A percentile compares a stretch with the other conserved stretches of the same genome.
Evolutionary conservation across 768 basidiomycete genomes (phyloP).

Genomic region (Strobilomyces dryophilus): DNA sequence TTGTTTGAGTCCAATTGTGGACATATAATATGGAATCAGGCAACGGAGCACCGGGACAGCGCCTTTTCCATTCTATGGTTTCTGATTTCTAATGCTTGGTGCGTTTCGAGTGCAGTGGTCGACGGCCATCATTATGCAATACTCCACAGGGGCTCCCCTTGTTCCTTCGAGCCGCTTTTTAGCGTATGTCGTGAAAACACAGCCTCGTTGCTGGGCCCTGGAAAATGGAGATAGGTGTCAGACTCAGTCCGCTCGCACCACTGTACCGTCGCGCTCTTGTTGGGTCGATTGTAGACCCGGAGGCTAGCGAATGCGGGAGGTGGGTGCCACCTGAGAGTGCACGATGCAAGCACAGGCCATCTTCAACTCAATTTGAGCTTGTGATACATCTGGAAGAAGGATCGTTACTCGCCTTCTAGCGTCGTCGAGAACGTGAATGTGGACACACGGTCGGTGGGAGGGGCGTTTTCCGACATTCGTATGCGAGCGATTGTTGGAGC

Average conservation of each 20-base stretch:
- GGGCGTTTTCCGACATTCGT: no score
- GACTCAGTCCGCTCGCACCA: neutral
- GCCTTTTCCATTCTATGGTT: constrained; percentile 4
- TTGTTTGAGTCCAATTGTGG: neutral
- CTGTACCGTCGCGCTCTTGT: neutral
- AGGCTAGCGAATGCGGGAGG: neutral
- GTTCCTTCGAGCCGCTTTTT: neutral
- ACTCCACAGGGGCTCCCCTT: neutral
- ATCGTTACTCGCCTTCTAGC: no score
- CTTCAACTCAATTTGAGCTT: no score
- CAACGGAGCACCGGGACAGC: neutral
- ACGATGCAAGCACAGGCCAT: neutral
- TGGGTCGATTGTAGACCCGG: neutral
- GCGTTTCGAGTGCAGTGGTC: neutral
- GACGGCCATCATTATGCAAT: neutral
- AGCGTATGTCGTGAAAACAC: neutral
- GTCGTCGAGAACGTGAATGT: no score
- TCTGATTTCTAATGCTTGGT: neutral
- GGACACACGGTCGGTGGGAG: no score
- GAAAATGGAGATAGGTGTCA: neutral
- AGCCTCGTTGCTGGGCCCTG: neutral
- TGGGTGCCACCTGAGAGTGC: neutral
- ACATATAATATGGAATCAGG: neutral
- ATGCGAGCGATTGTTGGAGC: no score
- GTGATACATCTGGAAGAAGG: no score